Percentiles rank a stretch among this genome's conserved stretches.
These are phyloP conservation scores for Willaertia magna DNA, from an alignment of 208 protist species.

Conservation along the genomic window DNA sequence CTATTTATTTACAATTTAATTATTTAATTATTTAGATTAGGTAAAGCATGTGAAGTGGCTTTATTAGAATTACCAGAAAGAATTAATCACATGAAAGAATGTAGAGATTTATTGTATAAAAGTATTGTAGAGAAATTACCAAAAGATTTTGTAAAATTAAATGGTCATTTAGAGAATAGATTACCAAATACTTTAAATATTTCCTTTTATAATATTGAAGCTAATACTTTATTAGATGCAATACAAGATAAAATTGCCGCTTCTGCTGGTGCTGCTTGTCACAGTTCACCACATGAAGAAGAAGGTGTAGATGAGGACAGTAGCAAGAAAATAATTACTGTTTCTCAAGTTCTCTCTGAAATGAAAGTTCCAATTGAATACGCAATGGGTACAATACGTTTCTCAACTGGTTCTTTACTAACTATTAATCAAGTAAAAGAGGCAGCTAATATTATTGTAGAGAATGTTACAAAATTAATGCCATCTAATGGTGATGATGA, in stretches of 20 bases:
- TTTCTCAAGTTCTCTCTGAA: constrained; percentile 22
- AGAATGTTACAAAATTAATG: neutral
- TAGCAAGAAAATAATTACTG: neutral
- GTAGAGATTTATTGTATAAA: neutral
- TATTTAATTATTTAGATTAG: no score
- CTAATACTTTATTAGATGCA: constrained; percentile 8
- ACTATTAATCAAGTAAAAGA: constrained; percentile 14
- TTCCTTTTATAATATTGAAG: neutral
- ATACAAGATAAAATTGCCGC: constrained; percentile 14
- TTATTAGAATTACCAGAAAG: neutral
- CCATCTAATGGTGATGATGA: no score
- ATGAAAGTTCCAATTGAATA: constrained; percentile 19
- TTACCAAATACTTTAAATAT: constrained; percentile 8
- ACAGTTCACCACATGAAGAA: neutral
- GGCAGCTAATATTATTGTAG: constrained; percentile 5
- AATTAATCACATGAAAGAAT: neutral
- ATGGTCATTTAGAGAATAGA: neutral
- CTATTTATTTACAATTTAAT: no score
- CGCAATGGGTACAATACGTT: constrained; percentile 24
- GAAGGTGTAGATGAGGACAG: neutral
- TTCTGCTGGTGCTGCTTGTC: neutral
- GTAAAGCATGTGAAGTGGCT: neutral
- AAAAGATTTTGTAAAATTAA: neutral
- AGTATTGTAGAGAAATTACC: neutral
- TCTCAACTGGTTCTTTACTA: constrained; percentile 15